Base-by-base conservation (phyloP, 129 eudicot genomes). In the Scalesia atractyloides region DNA sequence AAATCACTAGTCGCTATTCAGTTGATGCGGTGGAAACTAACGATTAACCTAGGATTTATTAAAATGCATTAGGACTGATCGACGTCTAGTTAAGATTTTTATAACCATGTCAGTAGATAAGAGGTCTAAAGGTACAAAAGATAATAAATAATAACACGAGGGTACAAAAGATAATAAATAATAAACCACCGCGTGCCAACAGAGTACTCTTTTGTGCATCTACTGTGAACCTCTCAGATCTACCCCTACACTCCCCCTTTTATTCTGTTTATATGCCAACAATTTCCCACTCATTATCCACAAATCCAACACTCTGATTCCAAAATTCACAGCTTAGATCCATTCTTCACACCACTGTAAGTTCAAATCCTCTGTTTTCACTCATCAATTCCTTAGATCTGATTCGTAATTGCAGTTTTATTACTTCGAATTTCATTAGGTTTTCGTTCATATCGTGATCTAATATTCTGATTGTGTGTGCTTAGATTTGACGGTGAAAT, bases 181-280 rank as follows among this genome's bases (percentile, higher is more conserved):
- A 58, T 17, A 34, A 67, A 59, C 65, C 46, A 77, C 70, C 81
- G 81, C 70, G 76, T 69, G 76, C 47, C 76, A 77, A 53, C 70
- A 70, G 70, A 69, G 5, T 3, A 50, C 34, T 7, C 10, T 7
- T 63, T 7, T 63, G 18, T 49, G 62, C 41, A 59, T 67, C 68
- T 73, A 76, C 81, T 69, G 76, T 69, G 46, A 69, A 61, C 70
- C 70, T 60, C 75, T 69, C 81, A 77, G 81, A 77, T 77, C 81
- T 77, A 77, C 81, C 80, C 74, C 74, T 9, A 59, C 64, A 9
- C 78, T 46, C 76, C 26, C 57, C 52, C 69, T n/a, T 66, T 59
- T 44, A 75, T 75, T 69, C 64, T 77, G 75, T 69, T 47, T 60
- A 76, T 69, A 76, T 24, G 53, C 75, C 49, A 61, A 68, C 63